Evolutionary conservation across 305 asterid genomes (phyloP).

Genomic region (Salvia sclarea): DNA sequence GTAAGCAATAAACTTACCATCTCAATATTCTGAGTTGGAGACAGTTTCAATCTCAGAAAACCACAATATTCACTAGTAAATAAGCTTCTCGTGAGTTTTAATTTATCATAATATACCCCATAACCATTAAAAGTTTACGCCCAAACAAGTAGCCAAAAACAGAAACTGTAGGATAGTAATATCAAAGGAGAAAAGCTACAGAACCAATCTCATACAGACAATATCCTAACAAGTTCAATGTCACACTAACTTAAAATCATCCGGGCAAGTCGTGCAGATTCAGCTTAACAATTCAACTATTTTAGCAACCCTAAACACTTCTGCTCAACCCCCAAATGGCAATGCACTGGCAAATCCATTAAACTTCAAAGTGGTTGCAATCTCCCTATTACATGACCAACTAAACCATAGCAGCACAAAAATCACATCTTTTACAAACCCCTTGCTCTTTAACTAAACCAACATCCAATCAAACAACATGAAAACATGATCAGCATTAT

Average conservation of each 20-base stretch:
- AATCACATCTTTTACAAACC: constrained; percentile 24
- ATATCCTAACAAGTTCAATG: constrained; percentile 17
- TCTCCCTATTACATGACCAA: constrained; percentile 4
- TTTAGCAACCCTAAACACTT: background rate
- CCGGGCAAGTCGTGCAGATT: background rate
- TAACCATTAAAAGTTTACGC: background rate
- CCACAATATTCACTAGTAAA: constrained; percentile 10
- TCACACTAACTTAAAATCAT: background rate
- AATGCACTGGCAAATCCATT: constrained; percentile 25
- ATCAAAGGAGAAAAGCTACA: constrained; percentile 1
- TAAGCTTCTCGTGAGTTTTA: constrained; percentile 18
- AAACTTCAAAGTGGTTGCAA: constrained; percentile 12
- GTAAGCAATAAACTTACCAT: background rate
- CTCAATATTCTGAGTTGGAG: background rate
- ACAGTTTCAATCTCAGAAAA: constrained; percentile 4
- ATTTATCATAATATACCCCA: background rate
- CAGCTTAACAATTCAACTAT: constrained; percentile 21
- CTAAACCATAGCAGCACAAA: constrained; percentile 17
- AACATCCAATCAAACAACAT: constrained; percentile 32
- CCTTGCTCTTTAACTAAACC: constrained; percentile 19
- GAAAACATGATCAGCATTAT: constrained; percentile 44
- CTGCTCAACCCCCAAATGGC: constrained; percentile 27
- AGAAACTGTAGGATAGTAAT: constrained; percentile 4
- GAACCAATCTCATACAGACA: constrained; percentile 8
- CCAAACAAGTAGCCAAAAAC: background rate